Evolutionary conservation across 306 rosid species (phyloP).

Genomic region (Gynostemma pentaphyllum): DNA sequence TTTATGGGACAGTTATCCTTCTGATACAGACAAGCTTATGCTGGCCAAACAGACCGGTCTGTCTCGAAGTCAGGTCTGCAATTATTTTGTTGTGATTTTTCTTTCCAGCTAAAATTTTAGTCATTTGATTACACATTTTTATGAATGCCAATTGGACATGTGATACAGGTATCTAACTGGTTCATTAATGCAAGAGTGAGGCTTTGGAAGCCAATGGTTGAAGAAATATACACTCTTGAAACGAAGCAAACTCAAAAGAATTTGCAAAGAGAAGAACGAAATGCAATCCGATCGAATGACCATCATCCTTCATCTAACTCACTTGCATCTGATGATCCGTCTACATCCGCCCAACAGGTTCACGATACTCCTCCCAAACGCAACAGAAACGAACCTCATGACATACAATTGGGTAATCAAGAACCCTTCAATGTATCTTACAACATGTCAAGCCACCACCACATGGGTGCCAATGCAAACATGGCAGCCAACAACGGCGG

Average conservation of each 20-base stretch:
- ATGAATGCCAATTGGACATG: background rate
- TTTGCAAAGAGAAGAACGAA: slow-evolving; percentile 34
- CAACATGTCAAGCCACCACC: slow-evolving; percentile 34
- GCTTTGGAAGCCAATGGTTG: slow-evolving; percentile 97
- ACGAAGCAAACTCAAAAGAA: slow-evolving; percentile 45
- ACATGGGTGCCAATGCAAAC: slow-evolving; percentile 34
- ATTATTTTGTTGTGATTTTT: too few species aligned
- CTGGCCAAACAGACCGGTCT: slow-evolving; percentile 90
- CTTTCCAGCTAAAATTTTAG: background rate
- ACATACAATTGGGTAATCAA: slow-evolving; percentile 19
- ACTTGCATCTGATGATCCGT: slow-evolving; percentile 33
- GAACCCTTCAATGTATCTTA: slow-evolving; percentile 29
- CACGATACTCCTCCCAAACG: slow-evolving; percentile 13
- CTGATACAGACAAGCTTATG: slow-evolving; percentile 74
- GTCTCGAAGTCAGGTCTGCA: slow-evolving; percentile 69
- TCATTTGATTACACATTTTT: background rate
- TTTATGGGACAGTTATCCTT: slow-evolving; percentile 55
- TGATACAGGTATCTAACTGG: slow-evolving; percentile 75
- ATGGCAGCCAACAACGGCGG: slow-evolving; percentile 32
- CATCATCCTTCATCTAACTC: slow-evolving; percentile 34
- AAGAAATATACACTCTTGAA: slow-evolving; percentile 79
- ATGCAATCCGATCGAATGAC: slow-evolving; percentile 24
- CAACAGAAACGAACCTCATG: slow-evolving; percentile 27
- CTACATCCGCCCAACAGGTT: slow-evolving; percentile 23
- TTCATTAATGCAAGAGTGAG: slow-evolving; percentile 91